These are phyloP conservation scores for Ogataea zsoltii DNA, from an alignment of 805 yeast genomes.

Conservation along the genomic window DNA sequence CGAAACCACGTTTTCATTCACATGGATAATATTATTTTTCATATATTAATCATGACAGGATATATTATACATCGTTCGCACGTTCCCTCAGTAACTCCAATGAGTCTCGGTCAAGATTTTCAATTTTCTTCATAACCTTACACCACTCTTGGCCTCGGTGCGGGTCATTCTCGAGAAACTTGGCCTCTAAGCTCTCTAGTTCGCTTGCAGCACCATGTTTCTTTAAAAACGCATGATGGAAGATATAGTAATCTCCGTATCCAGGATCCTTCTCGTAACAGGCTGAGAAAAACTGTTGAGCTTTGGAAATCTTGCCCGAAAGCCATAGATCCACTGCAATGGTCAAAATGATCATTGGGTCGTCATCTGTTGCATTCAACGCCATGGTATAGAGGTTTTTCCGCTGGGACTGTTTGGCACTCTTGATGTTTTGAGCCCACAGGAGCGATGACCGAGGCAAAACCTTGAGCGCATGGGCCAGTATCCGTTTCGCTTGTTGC, in stretches of 20 bases:
- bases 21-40: too few species aligned
- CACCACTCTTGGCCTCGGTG: constrained; percentile 66
- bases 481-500: constrained; percentile 52
- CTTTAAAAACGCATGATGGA: constrained; percentile 50
- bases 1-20: too few species aligned
- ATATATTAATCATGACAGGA: too few species aligned
- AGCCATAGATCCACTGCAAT: constrained; percentile 71
- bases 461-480: constrained; percentile 57
- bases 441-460: constrained; percentile 60
- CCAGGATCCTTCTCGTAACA: constrained; percentile 45
- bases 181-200: constrained; percentile 34
- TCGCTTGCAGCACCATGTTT: constrained; percentile 43
- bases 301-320: constrained; percentile 62
- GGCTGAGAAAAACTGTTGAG: constrained; percentile 76
- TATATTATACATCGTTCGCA: constrained; percentile 8
- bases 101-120: constrained; percentile 26
- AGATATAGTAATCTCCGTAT: constrained; percentile 80
- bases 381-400: constrained; percentile 70
- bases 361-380: constrained; percentile 61
- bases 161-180: constrained; percentile 50
- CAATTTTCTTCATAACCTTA: constrained; percentile 46
- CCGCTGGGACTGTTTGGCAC: constrained; percentile 43
- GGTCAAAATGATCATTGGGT: constrained; percentile 55
- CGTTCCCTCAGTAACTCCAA: constrained; percentile 23
- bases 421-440: constrained; percentile 63